Percentiles rank a stretch among this genome's conserved stretches.
These are phyloP conservation scores for Nitzschia palea DNA, from an alignment of 108 stramenopile species.

Conservation along the genomic window DNA sequence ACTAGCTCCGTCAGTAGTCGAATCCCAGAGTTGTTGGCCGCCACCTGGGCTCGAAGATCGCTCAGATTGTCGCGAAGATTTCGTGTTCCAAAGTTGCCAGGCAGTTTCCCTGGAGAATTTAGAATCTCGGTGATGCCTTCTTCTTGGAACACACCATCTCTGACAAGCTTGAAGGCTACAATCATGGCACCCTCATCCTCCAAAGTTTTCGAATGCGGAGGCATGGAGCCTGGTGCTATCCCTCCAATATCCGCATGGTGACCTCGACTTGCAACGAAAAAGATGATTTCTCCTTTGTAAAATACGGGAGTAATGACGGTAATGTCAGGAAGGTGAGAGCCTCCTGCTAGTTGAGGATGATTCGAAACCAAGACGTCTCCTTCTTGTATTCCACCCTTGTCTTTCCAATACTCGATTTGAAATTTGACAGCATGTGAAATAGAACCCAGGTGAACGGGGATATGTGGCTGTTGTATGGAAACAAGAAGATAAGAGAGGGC, in stretches of 20 bases:
- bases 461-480: constrained; percentile 69
- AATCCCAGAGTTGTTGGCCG: constrained; percentile 96
- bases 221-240: constrained; percentile 88
- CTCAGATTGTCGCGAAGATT: constrained; percentile 94
- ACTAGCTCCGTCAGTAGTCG: constrained; percentile 83
- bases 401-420: constrained; percentile 92
- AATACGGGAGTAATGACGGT: constrained; percentile 99
- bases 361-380: constrained; percentile 98
- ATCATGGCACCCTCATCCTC: constrained; percentile 98
- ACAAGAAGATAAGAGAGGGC: not conserved
- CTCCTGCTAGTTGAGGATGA: constrained; percentile 97
- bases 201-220: constrained; percentile 85
- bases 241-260: constrained; percentile 98
- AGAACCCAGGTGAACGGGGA: constrained; percentile 98
- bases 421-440: constrained; percentile 94
- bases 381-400: constrained; percentile 81
- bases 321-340: constrained; percentile 93
- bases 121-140: constrained; percentile 92
- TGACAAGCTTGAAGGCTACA: constrained; percentile 96
- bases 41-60: constrained; percentile 97
- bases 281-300: constrained; percentile 80
- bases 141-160: constrained; percentile 92
- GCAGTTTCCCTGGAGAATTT: constrained; percentile 76
- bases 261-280: constrained; percentile 96
- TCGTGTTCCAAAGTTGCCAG: constrained; percentile 84